Percentiles rank a stretch among this genome's conserved stretches.
These are phyloP conservation scores for Plantago elongata DNA, from an alignment of 257 asterid species.

Conservation along the genomic window DNA sequence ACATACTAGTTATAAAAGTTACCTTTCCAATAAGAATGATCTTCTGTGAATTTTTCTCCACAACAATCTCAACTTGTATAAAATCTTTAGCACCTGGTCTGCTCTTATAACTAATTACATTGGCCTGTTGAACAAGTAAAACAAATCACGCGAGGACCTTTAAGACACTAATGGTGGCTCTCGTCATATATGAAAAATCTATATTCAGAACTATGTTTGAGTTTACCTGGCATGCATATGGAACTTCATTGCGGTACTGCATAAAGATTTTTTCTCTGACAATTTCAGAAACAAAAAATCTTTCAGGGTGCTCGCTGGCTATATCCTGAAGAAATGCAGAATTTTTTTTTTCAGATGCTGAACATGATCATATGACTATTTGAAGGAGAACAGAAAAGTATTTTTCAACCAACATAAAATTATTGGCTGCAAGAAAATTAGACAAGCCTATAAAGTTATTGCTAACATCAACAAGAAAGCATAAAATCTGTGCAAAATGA, in stretches of 20 bases:
- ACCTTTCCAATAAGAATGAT: slow-evolving; percentile 94
- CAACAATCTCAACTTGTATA: slow-evolving; percentile 90
- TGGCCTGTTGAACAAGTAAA: slow-evolving; percentile 49
- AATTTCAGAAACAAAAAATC: slow-evolving; percentile 92
- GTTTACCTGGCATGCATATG: slow-evolving; percentile 95
- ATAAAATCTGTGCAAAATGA: neutral
- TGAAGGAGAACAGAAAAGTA: too few species aligned
- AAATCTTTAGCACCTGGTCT: slow-evolving; percentile 91
- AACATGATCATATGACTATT: too few species aligned
- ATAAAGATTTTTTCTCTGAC: slow-evolving; percentile 87
- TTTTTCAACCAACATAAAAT: too few species aligned
- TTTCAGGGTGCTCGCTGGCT: slow-evolving; percentile 94
- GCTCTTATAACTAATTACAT: slow-evolving; percentile 68
- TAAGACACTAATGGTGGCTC: neutral
- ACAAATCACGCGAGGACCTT: neutral
- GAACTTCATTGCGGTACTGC: slow-evolving; percentile 91
- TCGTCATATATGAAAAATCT: slow-evolving; percentile 7
- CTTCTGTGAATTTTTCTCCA: slow-evolving; percentile 88
- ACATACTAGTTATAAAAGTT: slow-evolving; percentile 1
- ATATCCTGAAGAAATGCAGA: slow-evolving; percentile 58
- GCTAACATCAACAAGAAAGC: slow-evolving; percentile 5
- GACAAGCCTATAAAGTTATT: neutral
- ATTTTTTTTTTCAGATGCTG: neutral
- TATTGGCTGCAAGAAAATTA: too few species aligned
- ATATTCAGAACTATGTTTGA: neutral